Conservation (phyloP, 1,284 basidiomycete species). For the Cutaneotrichosporon sp. region DNA sequence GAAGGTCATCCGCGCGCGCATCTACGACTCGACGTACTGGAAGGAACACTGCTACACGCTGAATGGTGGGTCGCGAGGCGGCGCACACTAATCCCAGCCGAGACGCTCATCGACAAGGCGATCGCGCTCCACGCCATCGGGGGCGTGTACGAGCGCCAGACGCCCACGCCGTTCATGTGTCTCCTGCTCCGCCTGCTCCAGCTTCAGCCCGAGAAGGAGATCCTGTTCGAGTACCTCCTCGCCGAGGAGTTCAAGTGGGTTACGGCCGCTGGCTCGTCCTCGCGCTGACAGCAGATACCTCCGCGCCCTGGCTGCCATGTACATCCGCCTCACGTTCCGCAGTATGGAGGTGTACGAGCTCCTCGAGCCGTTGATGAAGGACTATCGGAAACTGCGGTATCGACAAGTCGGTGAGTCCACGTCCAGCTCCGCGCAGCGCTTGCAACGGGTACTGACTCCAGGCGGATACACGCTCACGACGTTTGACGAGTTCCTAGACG, state of each 20-base stretch:
- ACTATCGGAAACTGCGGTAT: conserved; percentile 83
- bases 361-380: conserved; percentile 88
- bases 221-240: conserved; percentile 86
- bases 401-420: conserved; percentile 72
- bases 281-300: conserved; percentile 63
- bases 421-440: not conserved
- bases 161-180: conserved; percentile 86
- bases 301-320: conserved; percentile 86
- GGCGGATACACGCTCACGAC: conserved; percentile 76
- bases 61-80: conserved; percentile 57
- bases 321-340: conserved; percentile 89
- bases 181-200: conserved; percentile 90
- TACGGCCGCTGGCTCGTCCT: not conserved
- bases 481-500: conserved; percentile 90
- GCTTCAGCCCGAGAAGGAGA: conserved; percentile 95
- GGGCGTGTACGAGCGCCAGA: conserved; percentile 83
- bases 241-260: conserved; percentile 96
- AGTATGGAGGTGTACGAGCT: conserved; percentile 86
- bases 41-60: conserved; percentile 94
- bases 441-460: conserved; percentile 39
- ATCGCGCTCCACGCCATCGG: conserved; percentile 78
- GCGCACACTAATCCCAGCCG: conserved; percentile 55
- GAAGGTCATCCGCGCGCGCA: conserved; percentile 90
- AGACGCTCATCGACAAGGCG: conserved; percentile 87
- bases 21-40: conserved; percentile 95